Percentiles rank a stretch among this genome's conserved stretches.
Conservation (phyloP, 1,284 basidiomycete species). For the Albatrellus sp. region DNA sequence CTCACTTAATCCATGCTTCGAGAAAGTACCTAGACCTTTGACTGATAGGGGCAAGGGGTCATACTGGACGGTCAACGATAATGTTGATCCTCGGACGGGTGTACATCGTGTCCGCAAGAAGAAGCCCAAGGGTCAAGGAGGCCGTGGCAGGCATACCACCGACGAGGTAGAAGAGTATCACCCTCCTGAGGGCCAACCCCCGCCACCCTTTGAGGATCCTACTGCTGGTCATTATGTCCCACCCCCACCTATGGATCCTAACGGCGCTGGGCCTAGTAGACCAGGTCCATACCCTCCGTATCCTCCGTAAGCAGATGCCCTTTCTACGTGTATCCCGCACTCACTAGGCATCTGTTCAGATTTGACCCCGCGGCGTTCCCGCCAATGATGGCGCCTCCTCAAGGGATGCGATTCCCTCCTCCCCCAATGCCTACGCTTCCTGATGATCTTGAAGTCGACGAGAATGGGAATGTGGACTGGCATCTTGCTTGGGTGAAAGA, state of each 20-base stretch:
- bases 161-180: constrained; percentile 45
- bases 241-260: constrained; percentile 39
- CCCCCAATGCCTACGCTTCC: constrained; percentile 45
- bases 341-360: constrained; percentile 17
- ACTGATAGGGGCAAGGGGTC: constrained; percentile 82
- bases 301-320: constrained; percentile 29
- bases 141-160: constrained; percentile 20
- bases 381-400: constrained; percentile 39
- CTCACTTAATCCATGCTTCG: constrained; percentile 86
- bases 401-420: constrained; percentile 47
- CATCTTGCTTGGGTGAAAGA: constrained; percentile 67
- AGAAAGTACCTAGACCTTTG: constrained; percentile 80
- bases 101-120: constrained; percentile 77
- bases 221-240: constrained; percentile 37
- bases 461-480: constrained; percentile 70
- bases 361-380: constrained; percentile 53
- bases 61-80: constrained; percentile 81
- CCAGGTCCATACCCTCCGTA: constrained; percentile 45
- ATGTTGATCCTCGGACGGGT: constrained; percentile 74
- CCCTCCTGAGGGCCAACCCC: constrained; percentile 24
- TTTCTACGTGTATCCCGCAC: not conserved
- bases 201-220: constrained; percentile 34
- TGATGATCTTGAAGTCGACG: constrained; percentile 58
- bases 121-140: constrained; percentile 41
- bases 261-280: constrained; percentile 44